Evolutionary conservation across 2,329 filamentous ascomycete species (phyloP).

Genomic region (Neospermospora avenae): DNA sequence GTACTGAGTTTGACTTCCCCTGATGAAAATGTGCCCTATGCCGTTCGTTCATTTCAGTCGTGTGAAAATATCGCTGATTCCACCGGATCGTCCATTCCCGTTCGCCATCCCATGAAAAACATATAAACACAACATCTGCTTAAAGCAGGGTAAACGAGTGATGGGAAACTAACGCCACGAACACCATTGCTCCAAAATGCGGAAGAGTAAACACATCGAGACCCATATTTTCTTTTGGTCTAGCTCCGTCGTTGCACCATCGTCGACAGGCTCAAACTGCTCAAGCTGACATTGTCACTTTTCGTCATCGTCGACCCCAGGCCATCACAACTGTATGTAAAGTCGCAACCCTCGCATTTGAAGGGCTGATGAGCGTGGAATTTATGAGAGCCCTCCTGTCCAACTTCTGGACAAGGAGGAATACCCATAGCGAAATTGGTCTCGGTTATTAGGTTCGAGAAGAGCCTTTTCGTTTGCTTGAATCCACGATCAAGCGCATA

Average conservation of each 20-base stretch:
- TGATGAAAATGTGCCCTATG: neutral
- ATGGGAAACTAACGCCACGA: conserved; percentile 5
- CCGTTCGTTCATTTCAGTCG: conserved; percentile 3
- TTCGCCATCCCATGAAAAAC: conserved; percentile 1
- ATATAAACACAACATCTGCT: neutral
- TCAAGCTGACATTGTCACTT: neutral
- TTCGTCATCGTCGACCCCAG: neutral
- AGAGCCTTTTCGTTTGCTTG: conserved; percentile 11
- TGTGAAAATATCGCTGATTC: too few species aligned
- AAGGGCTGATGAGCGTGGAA: conserved; percentile 10
- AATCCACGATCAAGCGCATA: conserved; percentile 17
- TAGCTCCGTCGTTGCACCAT: neutral
- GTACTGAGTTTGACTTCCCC: conserved; percentile 23
- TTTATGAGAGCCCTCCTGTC: conserved; percentile 6
- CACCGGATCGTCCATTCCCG: neutral
- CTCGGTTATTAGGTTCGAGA: conserved; percentile 13
- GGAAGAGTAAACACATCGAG: neutral
- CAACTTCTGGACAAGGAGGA: neutral
- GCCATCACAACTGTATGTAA: conserved; percentile 8
- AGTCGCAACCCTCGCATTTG: conserved; percentile 6
- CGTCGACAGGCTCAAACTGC: neutral
- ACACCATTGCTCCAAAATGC: conserved; percentile 14
- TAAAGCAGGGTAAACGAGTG: neutral
- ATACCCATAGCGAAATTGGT: conserved; percentile 6
- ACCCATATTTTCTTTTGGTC: neutral